A percentile compares a stretch with the other conserved stretches of the same genome.
Evolutionary conservation across 2,329 filamentous ascomycete species (phyloP).

Genomic region (Pseudodiploospora longispora): DNA sequence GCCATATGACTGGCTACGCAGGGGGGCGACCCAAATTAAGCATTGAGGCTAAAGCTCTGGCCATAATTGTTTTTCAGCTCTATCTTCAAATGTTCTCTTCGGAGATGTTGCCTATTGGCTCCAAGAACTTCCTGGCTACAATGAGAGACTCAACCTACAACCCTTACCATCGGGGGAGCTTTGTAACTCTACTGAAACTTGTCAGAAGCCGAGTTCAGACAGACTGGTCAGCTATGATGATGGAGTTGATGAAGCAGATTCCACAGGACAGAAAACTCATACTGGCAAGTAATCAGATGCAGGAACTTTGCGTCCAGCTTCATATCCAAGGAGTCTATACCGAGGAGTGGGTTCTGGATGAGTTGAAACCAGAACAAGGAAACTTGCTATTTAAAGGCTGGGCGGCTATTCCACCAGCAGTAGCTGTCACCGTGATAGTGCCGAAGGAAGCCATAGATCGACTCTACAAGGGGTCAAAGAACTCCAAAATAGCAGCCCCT

Average conservation of each 20-base stretch:
- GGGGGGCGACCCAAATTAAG: constrained; percentile 16
- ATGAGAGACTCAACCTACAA: constrained; percentile 15
- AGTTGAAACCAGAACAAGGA: constrained; percentile 15
- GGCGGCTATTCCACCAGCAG: constrained; percentile 26
- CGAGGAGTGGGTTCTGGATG: constrained; percentile 20
- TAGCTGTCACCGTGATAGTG: constrained; percentile 30
- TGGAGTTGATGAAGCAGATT: constrained; percentile 20
- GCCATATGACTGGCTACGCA: constrained; percentile 19
- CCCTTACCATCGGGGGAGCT: constrained; percentile 29
- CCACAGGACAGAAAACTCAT: constrained; percentile 20
- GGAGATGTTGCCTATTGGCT: constrained; percentile 21
- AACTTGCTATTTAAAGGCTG: constrained; percentile 24
- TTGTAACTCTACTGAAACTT: constrained; percentile 30
- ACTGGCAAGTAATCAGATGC: constrained; percentile 23
- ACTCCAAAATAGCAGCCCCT: constrained; percentile 16
- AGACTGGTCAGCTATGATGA: constrained; percentile 24
- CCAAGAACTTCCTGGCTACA: background rate
- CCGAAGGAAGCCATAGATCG: constrained; percentile 20
- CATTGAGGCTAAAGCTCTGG: constrained; percentile 30
- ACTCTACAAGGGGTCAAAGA: constrained; percentile 15
- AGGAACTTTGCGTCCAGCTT: constrained; percentile 29
- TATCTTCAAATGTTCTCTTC: constrained; percentile 38
- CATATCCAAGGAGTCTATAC: constrained; percentile 26
- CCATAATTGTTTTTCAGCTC: constrained; percentile 29
- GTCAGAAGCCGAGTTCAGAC: constrained; percentile 26